phyloP scores from a whole-genome alignment of 345 rosid genomes.

The Psidium friedrichsthalianum region DNA sequence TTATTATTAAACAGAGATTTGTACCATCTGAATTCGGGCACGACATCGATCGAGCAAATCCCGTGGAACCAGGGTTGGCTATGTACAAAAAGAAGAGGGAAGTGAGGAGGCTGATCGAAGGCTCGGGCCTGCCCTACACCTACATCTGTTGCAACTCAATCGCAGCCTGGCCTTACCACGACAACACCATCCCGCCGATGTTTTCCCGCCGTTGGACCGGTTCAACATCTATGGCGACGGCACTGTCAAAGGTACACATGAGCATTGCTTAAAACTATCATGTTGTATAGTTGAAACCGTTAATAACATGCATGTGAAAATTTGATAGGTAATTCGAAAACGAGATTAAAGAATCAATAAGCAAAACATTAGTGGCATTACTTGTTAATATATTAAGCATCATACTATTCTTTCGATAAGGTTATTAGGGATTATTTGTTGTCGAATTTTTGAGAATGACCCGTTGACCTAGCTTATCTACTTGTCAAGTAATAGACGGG shows the following conservation, averaged over 20 bases:
- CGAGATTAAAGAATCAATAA: not conserved
- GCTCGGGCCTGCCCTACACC: constrained; percentile 31
- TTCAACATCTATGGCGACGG: constrained; percentile 55
- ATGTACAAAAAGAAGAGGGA: constrained; percentile 43
- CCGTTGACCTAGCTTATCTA: not conserved
- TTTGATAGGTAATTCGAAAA: not conserved
- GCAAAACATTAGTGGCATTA: not conserved
- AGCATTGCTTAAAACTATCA: not conserved
- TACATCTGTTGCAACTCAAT: constrained; percentile 67
- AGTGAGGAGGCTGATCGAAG: constrained; percentile 28
- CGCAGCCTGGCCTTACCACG: constrained; percentile 62
- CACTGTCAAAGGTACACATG: constrained; percentile 31
- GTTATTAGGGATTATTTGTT: not conserved
- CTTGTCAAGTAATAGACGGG: not conserved
- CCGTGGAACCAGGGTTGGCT: constrained; percentile 41
- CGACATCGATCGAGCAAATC: constrained; percentile 47
- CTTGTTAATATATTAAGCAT: not conserved
- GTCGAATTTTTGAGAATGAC: not conserved
- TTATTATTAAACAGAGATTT: constrained; percentile 27
- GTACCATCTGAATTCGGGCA: constrained; percentile 73
- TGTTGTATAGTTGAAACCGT: not conserved
- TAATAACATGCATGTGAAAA: not conserved
- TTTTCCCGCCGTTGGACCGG: constrained; percentile 45
- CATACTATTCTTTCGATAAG: not conserved
- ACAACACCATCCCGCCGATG: constrained; percentile 51